phyloP scores from a whole-genome alignment of 768 basidiomycete genomes.

The Phanerodontia chrysosporium region DNA sequence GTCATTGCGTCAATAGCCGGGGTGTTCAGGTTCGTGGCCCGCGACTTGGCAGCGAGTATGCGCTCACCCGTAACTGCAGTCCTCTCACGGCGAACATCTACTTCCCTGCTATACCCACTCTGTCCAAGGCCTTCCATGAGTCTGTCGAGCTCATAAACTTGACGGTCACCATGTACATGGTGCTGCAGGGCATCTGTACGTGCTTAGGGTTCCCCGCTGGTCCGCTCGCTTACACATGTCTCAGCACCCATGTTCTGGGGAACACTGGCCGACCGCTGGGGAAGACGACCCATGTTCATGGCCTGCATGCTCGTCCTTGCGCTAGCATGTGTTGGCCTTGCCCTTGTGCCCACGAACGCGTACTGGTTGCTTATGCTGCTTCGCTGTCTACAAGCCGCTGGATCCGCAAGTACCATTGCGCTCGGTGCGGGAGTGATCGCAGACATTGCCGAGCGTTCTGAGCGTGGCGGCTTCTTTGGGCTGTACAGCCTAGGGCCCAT shows the following conservation, averaged over 20 bases:
- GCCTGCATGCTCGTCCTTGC: constrained; percentile 60
- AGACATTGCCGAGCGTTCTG: constrained; percentile 69
- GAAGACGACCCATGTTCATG: constrained; percentile 61
- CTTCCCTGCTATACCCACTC: constrained; percentile 71
- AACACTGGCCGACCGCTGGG: constrained; percentile 60
- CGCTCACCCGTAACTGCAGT: constrained; percentile 28
- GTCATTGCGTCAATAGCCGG: constrained; percentile 52
- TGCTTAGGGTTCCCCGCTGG: not conserved
- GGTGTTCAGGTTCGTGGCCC: constrained; percentile 51
- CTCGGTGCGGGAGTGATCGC: constrained; percentile 72
- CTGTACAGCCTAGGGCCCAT: constrained; percentile 62
- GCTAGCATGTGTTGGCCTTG: constrained; percentile 60
- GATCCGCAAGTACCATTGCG: constrained; percentile 61
- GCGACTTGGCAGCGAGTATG: not conserved
- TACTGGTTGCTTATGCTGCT: constrained; percentile 81
- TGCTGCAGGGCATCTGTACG: constrained; percentile 61
- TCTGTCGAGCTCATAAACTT: constrained; percentile 72
- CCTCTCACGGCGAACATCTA: constrained; percentile 76
- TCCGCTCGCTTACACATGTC: not conserved
- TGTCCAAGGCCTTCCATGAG: constrained; percentile 58
- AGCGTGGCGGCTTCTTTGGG: constrained; percentile 74
- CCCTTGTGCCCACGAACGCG: constrained; percentile 48
- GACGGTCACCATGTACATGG: constrained; percentile 75
- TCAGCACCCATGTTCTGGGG: constrained; percentile 58
- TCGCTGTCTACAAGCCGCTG: constrained; percentile 75